Evolutionary conservation across 768 basidiomycete species (phyloP).

Genomic region (Podaxis sp.): DNA sequence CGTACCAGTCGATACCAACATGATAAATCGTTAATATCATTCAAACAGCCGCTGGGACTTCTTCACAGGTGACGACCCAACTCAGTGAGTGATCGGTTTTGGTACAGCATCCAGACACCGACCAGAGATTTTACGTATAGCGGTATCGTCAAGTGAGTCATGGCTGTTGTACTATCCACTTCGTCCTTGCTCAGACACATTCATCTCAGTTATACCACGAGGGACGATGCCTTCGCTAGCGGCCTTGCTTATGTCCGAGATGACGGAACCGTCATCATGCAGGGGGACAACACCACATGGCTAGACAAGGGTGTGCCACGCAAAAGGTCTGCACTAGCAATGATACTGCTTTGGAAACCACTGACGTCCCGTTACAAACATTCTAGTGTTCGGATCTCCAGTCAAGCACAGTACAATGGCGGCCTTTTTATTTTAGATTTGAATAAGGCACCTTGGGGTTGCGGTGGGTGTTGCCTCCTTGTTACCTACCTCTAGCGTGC

Average conservation of each 20-base stretch:
- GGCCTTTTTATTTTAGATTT: conserved; percentile 87
- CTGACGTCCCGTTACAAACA: not conserved
- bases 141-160: conserved; percentile 66
- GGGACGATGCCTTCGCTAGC: conserved; percentile 48
- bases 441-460: conserved; percentile 85
- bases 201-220: conserved; percentile 59
- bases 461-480: conserved; percentile 49
- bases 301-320: conserved; percentile 54
- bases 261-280: conserved; percentile 69
- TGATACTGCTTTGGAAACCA: not conserved
- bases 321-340: conserved; percentile 46
- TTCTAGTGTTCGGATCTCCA: conserved; percentile 74
- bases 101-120: conserved; percentile 14
- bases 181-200: not conserved
- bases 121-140: conserved; percentile 35
- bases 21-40: conserved; percentile 6
- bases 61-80: conserved; percentile 63
- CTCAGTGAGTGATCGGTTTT: conserved; percentile 46
- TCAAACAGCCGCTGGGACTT: conserved; percentile 55
- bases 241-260: conserved; percentile 57
- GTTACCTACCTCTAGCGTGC: not conserved
- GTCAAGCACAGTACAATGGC: conserved; percentile 60
- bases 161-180: not conserved
- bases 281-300: conserved; percentile 67
- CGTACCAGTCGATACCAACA: conserved; percentile 19